Evolutionary conservation across 1,284 basidiomycete genomes (phyloP), one percentile per base, ranked within the genome.

Genomic region (Coniferiporia sulphurascens): DNA sequence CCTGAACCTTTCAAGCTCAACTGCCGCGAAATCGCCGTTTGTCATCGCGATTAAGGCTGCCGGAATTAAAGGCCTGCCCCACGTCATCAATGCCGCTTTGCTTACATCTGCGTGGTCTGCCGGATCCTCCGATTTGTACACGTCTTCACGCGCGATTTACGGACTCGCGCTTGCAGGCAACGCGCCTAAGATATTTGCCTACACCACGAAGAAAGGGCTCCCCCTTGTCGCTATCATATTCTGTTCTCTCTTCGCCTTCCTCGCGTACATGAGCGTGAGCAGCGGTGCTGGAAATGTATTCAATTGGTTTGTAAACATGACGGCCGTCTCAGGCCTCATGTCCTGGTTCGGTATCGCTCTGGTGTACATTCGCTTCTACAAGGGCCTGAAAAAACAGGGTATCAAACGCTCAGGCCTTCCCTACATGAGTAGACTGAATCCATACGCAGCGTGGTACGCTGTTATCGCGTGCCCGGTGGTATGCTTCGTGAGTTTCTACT

Each of bases 71-170:
- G 79, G 76, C 10, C 74, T 93, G 3, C 91, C 91, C 3, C 82
- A 81, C 52, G 82, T 94, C 64, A 92, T 95, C 74, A 96, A 96
- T 70, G 93, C 93, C 5, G 86, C 84, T 69, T 79, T 96, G 32
- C 73, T 95, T 58, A 89, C 87, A 27, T 91, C 91, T 1, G 93
- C 93, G 1, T 91, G 89, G 82, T 93, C 91, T 6, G 91, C 93
- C 4, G 91, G 88, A 2, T 89, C 85, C 44, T 89, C 87, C 64
- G 87, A 93, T 67, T 71, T 95, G 52, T 96, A 92, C 73, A 87
- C 86, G 1, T 85, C 85, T 57, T 91, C 88, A 19, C 84, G 92
- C 53, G 89, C 89, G 1, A 76, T 95, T n/a, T 93, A 95, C 70
- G 88, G 89, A 44, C 77, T 97, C 58, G 84, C 93, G 13, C 70